Evolutionary conservation across 345 rosid species (phyloP).

Genomic region (Populus pruinosa): DNA sequence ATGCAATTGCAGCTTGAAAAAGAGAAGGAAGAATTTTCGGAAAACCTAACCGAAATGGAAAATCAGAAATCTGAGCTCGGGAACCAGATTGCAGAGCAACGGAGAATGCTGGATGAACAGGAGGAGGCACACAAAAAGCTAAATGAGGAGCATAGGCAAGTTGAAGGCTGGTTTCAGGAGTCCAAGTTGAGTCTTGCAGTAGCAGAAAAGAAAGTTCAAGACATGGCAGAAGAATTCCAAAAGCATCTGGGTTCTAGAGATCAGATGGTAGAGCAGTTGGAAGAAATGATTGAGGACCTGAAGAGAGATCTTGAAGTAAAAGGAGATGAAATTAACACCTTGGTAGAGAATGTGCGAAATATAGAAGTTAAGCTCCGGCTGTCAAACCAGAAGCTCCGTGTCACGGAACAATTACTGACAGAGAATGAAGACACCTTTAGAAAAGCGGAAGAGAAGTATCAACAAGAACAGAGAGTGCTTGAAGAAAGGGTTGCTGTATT

Average conservation of each 20-base stretch:
- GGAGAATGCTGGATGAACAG: conserved; percentile 39
- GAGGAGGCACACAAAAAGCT: conserved; percentile 42
- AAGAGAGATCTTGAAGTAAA: conserved; percentile 64
- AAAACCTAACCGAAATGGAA: conserved; percentile 37
- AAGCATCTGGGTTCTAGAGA: conserved; percentile 33
- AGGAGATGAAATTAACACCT: conserved; percentile 64
- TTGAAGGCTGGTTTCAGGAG: conserved; percentile 25
- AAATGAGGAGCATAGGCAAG: conserved; percentile 46
- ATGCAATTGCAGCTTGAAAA: conserved; percentile 44
- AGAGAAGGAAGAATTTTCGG: conserved; percentile 49
- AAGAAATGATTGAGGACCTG: conserved; percentile 58
- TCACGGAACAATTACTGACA: conserved; percentile 69
- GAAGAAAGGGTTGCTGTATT: conserved; percentile 45
- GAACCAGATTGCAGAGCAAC: conserved; percentile 46
- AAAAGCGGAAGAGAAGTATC: conserved; percentile 57
- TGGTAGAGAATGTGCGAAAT: conserved; percentile 48
- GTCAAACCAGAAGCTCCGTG: conserved; percentile 90
- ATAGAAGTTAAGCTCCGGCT: conserved; percentile 81
- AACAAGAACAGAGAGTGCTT: conserved; percentile 56
- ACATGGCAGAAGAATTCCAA: conserved; percentile 11
- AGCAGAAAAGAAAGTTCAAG: conserved; percentile 25
- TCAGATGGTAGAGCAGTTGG: conserved; percentile 42
- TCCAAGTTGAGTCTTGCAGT: conserved; percentile 16
- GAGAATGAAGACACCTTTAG: conserved; percentile 70
- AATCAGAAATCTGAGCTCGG: conserved; percentile 33